These are phyloP conservation scores for Cercospora beticola DNA, from an alignment of 2,329 filamentous ascomycete species.

Conservation along the genomic window DNA sequence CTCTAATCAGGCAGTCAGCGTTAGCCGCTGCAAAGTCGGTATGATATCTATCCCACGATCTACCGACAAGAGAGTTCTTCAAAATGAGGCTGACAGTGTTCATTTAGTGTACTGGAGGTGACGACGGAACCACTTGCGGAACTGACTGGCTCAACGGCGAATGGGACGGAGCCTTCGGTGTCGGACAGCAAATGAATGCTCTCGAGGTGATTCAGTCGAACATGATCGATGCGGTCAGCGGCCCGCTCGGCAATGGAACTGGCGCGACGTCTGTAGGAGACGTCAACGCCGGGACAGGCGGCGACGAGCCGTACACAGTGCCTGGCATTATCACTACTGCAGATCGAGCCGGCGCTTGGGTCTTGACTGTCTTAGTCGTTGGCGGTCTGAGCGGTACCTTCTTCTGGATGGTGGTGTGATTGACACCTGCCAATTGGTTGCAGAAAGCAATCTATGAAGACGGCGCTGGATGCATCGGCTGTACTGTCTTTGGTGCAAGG, in stretches of 20 bases:
- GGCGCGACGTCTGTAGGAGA: slow-evolving; percentile 45
- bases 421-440: neutral
- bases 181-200: slow-evolving; percentile 59
- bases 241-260: slow-evolving; percentile 49
- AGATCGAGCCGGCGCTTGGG: slow-evolving; percentile 24
- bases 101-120: slow-evolving; percentile 49
- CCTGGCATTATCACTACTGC: slow-evolving; percentile 29
- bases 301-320: slow-evolving; percentile 24
- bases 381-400: slow-evolving; percentile 23
- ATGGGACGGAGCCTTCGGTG: slow-evolving; percentile 51
- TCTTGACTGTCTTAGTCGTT: slow-evolving; percentile 24
- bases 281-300: slow-evolving; percentile 21
- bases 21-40: slow-evolving; percentile 52
- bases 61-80: neutral
- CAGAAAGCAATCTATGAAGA: neutral
- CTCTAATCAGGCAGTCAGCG: slow-evolving; percentile 54
- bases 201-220: slow-evolving; percentile 53
- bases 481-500: neutral
- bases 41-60: neutral
- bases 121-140: slow-evolving; percentile 48
- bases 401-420: slow-evolving; percentile 27
- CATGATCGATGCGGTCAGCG: slow-evolving; percentile 40
- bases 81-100: neutral
- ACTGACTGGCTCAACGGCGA: slow-evolving; percentile 43
- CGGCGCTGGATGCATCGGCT: neutral